These are phyloP conservation scores for Eutrema heterophyllum DNA, from an alignment of 345 rosid genomes.

Conservation along the genomic window DNA sequence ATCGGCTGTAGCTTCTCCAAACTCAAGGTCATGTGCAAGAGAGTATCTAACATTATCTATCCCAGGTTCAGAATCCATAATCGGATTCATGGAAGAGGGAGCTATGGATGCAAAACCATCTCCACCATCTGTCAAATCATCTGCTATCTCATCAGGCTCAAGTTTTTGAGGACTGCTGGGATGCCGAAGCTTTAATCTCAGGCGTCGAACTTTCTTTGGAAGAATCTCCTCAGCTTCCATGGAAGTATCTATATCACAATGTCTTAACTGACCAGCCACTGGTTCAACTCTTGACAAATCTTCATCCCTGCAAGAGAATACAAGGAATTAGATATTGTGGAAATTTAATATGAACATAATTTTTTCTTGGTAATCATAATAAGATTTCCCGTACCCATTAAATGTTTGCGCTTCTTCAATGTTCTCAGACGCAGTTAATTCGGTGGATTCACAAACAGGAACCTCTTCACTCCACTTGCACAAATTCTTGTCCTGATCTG, in stretches of 20 bases:
- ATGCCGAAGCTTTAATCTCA: slow-evolving; percentile 48
- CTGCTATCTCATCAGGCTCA: slow-evolving; percentile 32
- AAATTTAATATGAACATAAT: neutral
- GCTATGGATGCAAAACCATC: slow-evolving; percentile 25
- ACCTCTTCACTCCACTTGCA: slow-evolving; percentile 46
- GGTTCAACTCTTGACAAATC: slow-evolving; percentile 31
- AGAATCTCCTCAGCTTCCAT: slow-evolving; percentile 38
- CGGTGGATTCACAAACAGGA: slow-evolving; percentile 26
- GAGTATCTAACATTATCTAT: slow-evolving; percentile 21
- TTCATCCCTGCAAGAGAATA: slow-evolving; percentile 50
- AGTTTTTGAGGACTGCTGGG: slow-evolving; percentile 34
- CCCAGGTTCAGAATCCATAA: slow-evolving; percentile 29
- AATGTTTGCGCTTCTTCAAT: slow-evolving; percentile 23
- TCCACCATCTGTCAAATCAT: slow-evolving; percentile 29
- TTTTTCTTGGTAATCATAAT: slow-evolving; percentile 7
- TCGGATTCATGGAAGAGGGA: slow-evolving; percentile 27
- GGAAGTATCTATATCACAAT: slow-evolving; percentile 28
- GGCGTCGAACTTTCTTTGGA: slow-evolving; percentile 43
- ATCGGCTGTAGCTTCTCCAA: slow-evolving; percentile 41
- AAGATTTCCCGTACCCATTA: slow-evolving; percentile 41
- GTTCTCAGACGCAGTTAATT: slow-evolving; percentile 26
- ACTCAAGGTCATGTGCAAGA: slow-evolving; percentile 29
- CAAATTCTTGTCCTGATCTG: slow-evolving; percentile 38
- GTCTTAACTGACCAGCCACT: slow-evolving; percentile 19
- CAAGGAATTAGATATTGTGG: slow-evolving; percentile 7